A percentile compares a stretch with the other conserved stretches of the same genome.
These are phyloP conservation scores for Saccharomyces eubayanus DNA, from an alignment of 805 yeast species.

Conservation along the genomic window DNA sequence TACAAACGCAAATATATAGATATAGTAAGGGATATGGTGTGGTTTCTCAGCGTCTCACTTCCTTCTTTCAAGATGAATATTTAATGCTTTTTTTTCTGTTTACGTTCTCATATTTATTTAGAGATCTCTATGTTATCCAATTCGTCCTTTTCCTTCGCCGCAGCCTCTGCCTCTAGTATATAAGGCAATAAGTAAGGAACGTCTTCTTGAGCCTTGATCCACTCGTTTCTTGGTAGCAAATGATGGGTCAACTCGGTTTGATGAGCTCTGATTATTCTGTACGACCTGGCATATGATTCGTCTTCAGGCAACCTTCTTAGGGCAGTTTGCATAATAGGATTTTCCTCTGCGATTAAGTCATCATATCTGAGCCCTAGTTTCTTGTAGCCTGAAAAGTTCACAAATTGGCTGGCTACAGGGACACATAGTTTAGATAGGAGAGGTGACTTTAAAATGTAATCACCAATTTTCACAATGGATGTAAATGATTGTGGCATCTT, in stretches of 20 bases:
- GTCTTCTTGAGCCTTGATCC: slow-evolving; percentile 73
- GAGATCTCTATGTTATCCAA: slow-evolving; percentile 64
- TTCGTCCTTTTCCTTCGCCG: slow-evolving; percentile 76
- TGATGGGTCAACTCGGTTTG: slow-evolving; percentile 81
- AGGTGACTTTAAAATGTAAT: slow-evolving; percentile 75
- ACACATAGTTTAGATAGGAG: slow-evolving; percentile 62
- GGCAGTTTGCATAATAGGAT: slow-evolving; percentile 78
- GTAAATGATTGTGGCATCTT: slow-evolving; percentile 44
- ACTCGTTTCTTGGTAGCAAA: slow-evolving; percentile 72
- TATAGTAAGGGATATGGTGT: background rate
- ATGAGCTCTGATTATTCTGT: slow-evolving; percentile 85
- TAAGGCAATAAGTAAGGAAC: slow-evolving; percentile 77
- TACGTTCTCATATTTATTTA: slow-evolving; percentile 7
- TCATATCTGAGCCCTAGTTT: slow-evolving; percentile 86
- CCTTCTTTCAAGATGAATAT: background rate
- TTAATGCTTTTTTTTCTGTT: background rate
- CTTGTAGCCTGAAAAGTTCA: slow-evolving; percentile 82
- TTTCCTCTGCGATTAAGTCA: slow-evolving; percentile 84
- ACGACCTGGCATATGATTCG: slow-evolving; percentile 84
- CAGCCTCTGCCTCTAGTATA: slow-evolving; percentile 90
- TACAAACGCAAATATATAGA: background rate
- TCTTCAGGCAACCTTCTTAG: slow-evolving; percentile 76
- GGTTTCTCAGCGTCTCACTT: background rate
- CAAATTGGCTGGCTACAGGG: slow-evolving; percentile 73
- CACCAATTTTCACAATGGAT: slow-evolving; percentile 63